A percentile compares a stretch with the other conserved stretches of the same genome.
Evolutionary conservation across 2,329 filamentous ascomycete genomes (phyloP).

Genomic region (Hymenoscyphus infarciens): DNA sequence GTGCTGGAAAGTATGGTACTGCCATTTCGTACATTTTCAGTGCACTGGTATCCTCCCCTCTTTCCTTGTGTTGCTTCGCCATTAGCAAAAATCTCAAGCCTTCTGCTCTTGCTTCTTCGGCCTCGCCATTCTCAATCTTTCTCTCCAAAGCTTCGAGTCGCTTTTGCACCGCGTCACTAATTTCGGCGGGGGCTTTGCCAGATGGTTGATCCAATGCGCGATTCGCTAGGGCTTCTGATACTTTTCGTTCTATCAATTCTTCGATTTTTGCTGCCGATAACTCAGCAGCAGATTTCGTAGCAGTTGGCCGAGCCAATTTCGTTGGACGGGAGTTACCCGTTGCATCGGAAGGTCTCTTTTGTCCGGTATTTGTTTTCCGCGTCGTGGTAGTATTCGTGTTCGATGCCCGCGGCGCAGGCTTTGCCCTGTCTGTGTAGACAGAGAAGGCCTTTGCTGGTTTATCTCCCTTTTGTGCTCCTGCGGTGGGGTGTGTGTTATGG

Average conservation of each 20-base stretch:
- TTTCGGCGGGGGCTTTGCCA: conserved; percentile 42
- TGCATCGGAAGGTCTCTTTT: conserved; percentile 36
- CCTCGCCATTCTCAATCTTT: conserved; percentile 65
- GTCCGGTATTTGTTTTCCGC: conserved; percentile 36
- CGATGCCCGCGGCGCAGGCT: conserved; percentile 36
- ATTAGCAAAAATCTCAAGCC: conserved; percentile 84
- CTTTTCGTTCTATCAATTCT: conserved; percentile 86
- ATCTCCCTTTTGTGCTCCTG: conserved; percentile 52
- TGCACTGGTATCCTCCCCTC: conserved; percentile 73
- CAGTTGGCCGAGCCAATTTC: conserved; percentile 43
- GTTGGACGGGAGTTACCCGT: conserved; percentile 40
- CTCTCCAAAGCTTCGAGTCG: conserved; percentile 81
- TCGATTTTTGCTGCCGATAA: conserved; percentile 75
- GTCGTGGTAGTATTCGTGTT: conserved; percentile 23
- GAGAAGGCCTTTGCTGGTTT: conserved; percentile 82
- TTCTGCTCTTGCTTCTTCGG: conserved; percentile 73
- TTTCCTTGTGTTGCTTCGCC: conserved; percentile 84
- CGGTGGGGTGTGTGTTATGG: conserved; percentile 67
- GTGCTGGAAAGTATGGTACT: conserved; percentile 78
- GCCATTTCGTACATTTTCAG: conserved; percentile 85
- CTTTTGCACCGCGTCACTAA: conserved; percentile 75
- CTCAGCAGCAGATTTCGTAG: conserved; percentile 36
- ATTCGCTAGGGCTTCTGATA: conserved; percentile 83
- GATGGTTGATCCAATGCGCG: conserved; percentile 57
- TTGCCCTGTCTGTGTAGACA: conserved; percentile 71